Percentiles rank a stretch among this genome's conserved stretches.
phyloP scores from a whole-genome alignment of 1,139 yeast genomes.

The Casaregolazyma lundiana region DNA sequence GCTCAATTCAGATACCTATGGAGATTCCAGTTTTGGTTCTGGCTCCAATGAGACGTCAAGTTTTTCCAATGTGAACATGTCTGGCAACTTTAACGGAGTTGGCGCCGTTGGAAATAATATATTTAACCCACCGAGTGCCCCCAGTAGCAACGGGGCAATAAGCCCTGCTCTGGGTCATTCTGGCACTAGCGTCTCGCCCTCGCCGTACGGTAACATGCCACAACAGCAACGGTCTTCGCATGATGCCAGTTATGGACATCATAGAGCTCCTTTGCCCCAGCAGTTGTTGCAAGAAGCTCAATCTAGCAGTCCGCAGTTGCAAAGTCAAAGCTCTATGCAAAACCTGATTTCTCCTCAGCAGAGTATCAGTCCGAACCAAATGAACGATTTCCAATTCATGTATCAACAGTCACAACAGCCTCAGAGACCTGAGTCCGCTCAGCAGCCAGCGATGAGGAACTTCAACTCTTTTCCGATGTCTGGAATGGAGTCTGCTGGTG shows the following conservation, averaged over 20 bases:
- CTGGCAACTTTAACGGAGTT: neutral
- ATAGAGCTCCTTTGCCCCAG: slow-evolving; percentile 24
- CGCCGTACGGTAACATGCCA: slow-evolving; percentile 13
- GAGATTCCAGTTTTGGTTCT: neutral
- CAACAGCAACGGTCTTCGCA: slow-evolving; percentile 14
- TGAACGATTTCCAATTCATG: slow-evolving; percentile 15
- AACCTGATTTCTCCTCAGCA: slow-evolving; percentile 8
- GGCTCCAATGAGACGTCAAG: slow-evolving; percentile 10
- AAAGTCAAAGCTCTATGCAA: slow-evolving; percentile 1
- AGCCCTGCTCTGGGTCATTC: slow-evolving; percentile 9
- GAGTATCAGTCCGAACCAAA: slow-evolving; percentile 10
- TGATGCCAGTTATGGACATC: slow-evolving; percentile 18
- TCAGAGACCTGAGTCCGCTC: slow-evolving; percentile 9
- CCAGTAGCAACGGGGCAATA: slow-evolving; percentile 3
- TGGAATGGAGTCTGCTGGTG: slow-evolving; percentile 5
- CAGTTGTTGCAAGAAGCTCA: slow-evolving; percentile 26
- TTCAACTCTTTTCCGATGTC: slow-evolving; percentile 3
- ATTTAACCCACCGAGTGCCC: neutral
- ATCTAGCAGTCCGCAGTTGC: slow-evolving; percentile 7
- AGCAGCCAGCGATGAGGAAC: slow-evolving; percentile 4
- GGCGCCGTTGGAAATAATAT: neutral
- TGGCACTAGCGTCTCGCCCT: slow-evolving; percentile 1
- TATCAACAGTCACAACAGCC: slow-evolving; percentile 15
- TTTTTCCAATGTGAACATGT: slow-evolving; percentile 10
- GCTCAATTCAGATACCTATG: slow-evolving; percentile 13